These are phyloP conservation scores for Borovskyia barvae DNA, from an alignment of 208 protist species.

Conservation along the genomic window DNA sequence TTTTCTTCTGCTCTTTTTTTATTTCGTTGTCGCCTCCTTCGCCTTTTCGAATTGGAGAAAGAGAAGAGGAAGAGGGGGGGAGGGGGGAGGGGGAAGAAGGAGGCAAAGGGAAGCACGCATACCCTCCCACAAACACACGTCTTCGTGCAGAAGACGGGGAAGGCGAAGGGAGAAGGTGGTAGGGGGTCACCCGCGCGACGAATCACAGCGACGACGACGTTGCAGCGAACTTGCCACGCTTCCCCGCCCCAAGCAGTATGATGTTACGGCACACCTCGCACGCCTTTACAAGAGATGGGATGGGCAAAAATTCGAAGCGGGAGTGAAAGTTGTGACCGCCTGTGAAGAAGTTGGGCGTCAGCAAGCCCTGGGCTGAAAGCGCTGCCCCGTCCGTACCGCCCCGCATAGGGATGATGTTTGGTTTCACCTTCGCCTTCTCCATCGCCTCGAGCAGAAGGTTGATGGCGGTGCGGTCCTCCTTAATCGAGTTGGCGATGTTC, in stretches of 20 bases:
- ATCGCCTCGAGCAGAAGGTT: conserved; percentile 74
- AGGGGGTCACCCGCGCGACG: too few relatives aligned
- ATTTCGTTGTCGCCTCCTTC: too few relatives aligned
- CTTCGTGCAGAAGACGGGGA: too few relatives aligned
- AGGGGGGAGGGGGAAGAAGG: too few relatives aligned
- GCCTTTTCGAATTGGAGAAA: too few relatives aligned
- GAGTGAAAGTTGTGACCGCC: conserved; percentile 90
- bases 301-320: conserved; percentile 78
- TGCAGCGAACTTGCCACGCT: conserved; percentile 26
- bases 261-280: conserved; percentile 78
- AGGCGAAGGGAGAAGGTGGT: too few relatives aligned
- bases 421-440: conserved; percentile 45
- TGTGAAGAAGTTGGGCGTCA: conserved; percentile 87
- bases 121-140: too few relatives aligned
- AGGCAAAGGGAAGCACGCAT: too few relatives aligned
- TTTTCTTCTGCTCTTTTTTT: too few relatives aligned
- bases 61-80: too few relatives aligned
- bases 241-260: conserved; percentile 47
- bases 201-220: conserved; percentile 8
- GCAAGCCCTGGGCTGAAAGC: conserved; percentile 59
- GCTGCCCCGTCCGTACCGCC: conserved; percentile 82
- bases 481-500: conserved; percentile 70
- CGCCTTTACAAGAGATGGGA: conserved; percentile 82
- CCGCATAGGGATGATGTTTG: conserved; percentile 81
- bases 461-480: conserved; percentile 57